Evolutionary conservation across 2,329 filamentous ascomycete genomes (phyloP), one percentile per base, ranked within the genome.

Genomic region (Colletotrichum paranaense): DNA sequence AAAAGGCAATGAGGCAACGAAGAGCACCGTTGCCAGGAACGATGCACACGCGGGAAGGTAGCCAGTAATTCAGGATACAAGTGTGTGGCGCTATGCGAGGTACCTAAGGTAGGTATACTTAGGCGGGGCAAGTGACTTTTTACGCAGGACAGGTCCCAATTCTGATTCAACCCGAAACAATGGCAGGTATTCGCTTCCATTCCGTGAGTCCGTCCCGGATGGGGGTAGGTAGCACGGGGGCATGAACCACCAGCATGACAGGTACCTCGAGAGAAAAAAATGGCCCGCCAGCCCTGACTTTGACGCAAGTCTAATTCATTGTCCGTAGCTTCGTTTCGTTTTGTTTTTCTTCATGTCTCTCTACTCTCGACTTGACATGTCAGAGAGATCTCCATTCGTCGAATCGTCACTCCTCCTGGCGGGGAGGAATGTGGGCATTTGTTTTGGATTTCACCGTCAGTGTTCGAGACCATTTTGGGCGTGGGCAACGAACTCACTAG

Each of bases 81-180:
- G 32, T 12, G 30, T 35, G 12, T 35, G 0, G 32, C 32, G 32
- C 11, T 35, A 35, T 11, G 32, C 12, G 32, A 35, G 32, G 32
- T 35, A 35, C 11, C 32, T 35, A 5, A 35, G 32, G 32, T 35
- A 35, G 4, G 9, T 35, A 35, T 35, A 35, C 32, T 35, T 35
- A 16, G 14, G 38, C 38, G 38, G 38, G 38, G 38, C 38, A 42
- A 42, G 35, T 14, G 38, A 16, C 16, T 42, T 42, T 38, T 42
- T 42, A 16, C 38, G 12, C 38, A 19, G 38, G 38, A 42, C 38
- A 42, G 38, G 38, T 42, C 14, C 38, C 38, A 16, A 42, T 26
- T 55, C 35, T 59, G 62, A 67, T 67, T 56, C 62, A 67, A 56
- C 35, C 46, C 62, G 62, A 67, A 59, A 62, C 56, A 19, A 67